Conservation (phyloP, 805 yeast species). For the Starmerella lactis-condensi region DNA sequence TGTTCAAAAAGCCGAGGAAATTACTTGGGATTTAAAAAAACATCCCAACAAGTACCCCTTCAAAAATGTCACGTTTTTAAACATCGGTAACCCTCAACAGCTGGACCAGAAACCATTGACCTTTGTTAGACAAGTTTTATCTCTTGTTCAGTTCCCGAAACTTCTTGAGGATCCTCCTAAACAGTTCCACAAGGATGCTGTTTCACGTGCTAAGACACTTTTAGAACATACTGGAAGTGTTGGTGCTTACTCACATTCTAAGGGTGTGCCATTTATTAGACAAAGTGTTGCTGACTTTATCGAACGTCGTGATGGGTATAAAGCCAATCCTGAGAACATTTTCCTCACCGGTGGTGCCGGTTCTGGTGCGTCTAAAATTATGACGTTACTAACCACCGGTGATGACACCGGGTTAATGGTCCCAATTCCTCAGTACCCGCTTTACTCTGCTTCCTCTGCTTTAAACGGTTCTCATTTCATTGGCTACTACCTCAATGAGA, state of each 20-base stretch:
- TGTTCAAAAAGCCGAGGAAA: slow-evolving; percentile 83
- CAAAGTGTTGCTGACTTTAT: slow-evolving; percentile 69
- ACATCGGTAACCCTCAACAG: slow-evolving; percentile 97
- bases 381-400: slow-evolving; percentile 47
- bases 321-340: slow-evolving; percentile 50
- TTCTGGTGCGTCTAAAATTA: slow-evolving; percentile 65
- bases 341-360: slow-evolving; percentile 91
- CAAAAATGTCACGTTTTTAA: slow-evolving; percentile 61
- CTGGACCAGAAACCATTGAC: slow-evolving; percentile 84
- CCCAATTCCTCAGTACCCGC: slow-evolving; percentile 96
- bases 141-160: slow-evolving; percentile 71
- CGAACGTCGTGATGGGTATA: slow-evolving; percentile 54
- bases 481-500: slow-evolving; percentile 74
- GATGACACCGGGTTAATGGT: slow-evolving; percentile 59
- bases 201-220: slow-evolving; percentile 47
- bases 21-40: slow-evolving; percentile 36
- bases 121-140: slow-evolving; percentile 82
- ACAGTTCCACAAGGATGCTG: slow-evolving; percentile 37
- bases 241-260: slow-evolving; percentile 91
- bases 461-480: slow-evolving; percentile 65
- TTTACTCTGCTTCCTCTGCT: slow-evolving; percentile 87
- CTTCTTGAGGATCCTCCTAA: slow-evolving; percentile 27
- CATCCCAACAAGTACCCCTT: slow-evolving; percentile 57
- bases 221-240: slow-evolving; percentile 54
- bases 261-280: slow-evolving; percentile 61